Conservation (phyloP, 805 yeast species). For the Teunomyces pallodes region DNA sequence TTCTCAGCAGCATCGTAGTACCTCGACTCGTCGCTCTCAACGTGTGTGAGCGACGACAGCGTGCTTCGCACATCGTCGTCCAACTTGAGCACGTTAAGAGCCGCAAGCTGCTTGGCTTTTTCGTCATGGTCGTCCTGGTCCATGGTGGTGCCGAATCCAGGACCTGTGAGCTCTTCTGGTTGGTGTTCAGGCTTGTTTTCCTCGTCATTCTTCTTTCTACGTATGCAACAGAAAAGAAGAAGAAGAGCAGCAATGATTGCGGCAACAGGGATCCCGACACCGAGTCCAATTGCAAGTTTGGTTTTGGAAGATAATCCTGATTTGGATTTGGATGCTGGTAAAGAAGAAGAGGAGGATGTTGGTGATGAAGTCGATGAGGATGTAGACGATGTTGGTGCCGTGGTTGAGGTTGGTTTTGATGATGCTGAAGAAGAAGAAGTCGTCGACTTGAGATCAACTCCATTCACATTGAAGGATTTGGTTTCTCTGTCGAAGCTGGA, state of each 20-base stretch:
- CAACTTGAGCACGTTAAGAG: constrained; percentile 43
- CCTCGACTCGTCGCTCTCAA: constrained; percentile 31
- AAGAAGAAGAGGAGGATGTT: constrained; percentile 13
- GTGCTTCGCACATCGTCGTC: constrained; percentile 23
- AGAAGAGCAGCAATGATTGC: constrained; percentile 48
- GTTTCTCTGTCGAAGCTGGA: constrained; percentile 28
- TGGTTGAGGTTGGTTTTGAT: neutral
- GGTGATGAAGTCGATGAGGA: constrained; percentile 3
- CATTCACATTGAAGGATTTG: constrained; percentile 50
- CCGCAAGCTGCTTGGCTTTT: constrained; percentile 42
- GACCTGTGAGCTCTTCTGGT: constrained; percentile 23
- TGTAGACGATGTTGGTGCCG: neutral
- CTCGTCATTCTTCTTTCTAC: constrained; percentile 33
- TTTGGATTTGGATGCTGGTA: constrained; percentile 3
- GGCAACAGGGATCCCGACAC: constrained; percentile 75
- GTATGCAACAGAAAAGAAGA: constrained; percentile 50
- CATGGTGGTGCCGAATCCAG: constrained; percentile 31
- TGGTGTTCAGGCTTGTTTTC: constrained; percentile 14
- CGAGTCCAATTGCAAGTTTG: constrained; percentile 82
- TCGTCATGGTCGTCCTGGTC: constrained; percentile 26
- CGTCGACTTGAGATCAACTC: constrained; percentile 31
- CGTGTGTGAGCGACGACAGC: constrained; percentile 54
- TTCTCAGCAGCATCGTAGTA: constrained; percentile 37
- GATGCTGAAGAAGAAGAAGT: constrained; percentile 17
- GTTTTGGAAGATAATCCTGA: constrained; percentile 33